Percentiles rank a stretch among this genome's conserved stretches.
These are phyloP conservation scores for Blastomyces emzantsi DNA, from an alignment of 2,329 filamentous ascomycete species.

Conservation along the genomic window DNA sequence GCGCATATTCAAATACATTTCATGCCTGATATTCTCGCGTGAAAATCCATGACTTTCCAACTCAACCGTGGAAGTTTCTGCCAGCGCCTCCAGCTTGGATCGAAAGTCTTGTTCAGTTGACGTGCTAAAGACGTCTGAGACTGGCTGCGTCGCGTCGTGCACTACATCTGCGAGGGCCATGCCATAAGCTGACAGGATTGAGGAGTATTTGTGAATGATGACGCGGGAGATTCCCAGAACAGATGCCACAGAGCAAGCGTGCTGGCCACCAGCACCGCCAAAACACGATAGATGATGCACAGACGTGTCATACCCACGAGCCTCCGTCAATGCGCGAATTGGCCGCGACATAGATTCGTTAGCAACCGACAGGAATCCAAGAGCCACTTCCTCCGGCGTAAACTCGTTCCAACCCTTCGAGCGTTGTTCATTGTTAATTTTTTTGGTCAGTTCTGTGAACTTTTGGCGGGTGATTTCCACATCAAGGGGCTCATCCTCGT, in stretches of 20 bases:
- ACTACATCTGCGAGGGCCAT: conserved; percentile 92
- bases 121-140: conserved; percentile 46
- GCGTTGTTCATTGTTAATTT: conserved; percentile 61
- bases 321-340: conserved; percentile 83
- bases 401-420: conserved; percentile 48
- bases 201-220: conserved; percentile 81
- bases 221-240: conserved; percentile 79
- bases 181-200: conserved; percentile 82
- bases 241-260: conserved; percentile 83
- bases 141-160: conserved; percentile 64
- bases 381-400: conserved; percentile 55
- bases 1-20: conserved; percentile 41
- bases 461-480: conserved; percentile 63
- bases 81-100: conserved; percentile 66
- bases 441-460: conserved; percentile 64
- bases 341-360: conserved; percentile 50
- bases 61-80: conserved; percentile 46
- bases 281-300: conserved; percentile 88
- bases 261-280: conserved; percentile 84
- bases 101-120: conserved; percentile 41
- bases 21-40: conserved; percentile 32
- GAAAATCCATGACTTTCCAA: conserved; percentile 39
- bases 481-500: conserved; percentile 76
- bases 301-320: conserved; percentile 83
- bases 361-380: conserved; percentile 36